Conservation (phyloP, 768 basidiomycete genomes). For the Boletus edulis region DNA sequence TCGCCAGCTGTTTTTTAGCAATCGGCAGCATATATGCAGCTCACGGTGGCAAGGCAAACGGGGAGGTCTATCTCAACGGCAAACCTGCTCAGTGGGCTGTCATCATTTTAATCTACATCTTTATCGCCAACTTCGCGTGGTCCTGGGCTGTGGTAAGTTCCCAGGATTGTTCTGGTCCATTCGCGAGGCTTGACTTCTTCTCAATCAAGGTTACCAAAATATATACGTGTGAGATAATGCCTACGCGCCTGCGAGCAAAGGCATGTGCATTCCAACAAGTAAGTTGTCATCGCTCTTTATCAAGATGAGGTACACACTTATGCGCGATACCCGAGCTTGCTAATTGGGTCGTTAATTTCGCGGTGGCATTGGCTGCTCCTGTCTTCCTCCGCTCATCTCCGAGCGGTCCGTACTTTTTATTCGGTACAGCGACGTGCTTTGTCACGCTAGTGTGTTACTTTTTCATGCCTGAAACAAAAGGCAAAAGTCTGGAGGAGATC, state of each 20-base stretch:
- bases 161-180: not conserved
- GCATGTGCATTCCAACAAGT: constrained; percentile 45
- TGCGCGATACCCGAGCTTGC: constrained; percentile 14
- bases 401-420: constrained; percentile 48
- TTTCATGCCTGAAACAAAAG: constrained; percentile 45
- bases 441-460: constrained; percentile 38
- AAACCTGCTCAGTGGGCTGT: constrained; percentile 35
- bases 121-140: constrained; percentile 40
- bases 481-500: constrained; percentile 42
- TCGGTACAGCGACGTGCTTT: constrained; percentile 37
- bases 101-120: constrained; percentile 47
- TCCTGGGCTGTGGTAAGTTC: constrained; percentile 42
- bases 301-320: not conserved
- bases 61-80: constrained; percentile 20
- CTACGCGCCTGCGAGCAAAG: constrained; percentile 44
- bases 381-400: constrained; percentile 43
- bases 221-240: constrained; percentile 47
- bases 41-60: constrained; percentile 31
- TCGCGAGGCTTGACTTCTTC: not conserved
- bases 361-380: constrained; percentile 45
- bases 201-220: constrained; percentile 33
- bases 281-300: constrained; percentile 5
- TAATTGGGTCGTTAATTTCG: constrained; percentile 38
- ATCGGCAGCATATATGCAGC: constrained; percentile 45
- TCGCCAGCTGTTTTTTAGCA: constrained; percentile 38